Conservation (phyloP, 1,139 yeast species). For the Saccharomyces hybrid region DNA sequence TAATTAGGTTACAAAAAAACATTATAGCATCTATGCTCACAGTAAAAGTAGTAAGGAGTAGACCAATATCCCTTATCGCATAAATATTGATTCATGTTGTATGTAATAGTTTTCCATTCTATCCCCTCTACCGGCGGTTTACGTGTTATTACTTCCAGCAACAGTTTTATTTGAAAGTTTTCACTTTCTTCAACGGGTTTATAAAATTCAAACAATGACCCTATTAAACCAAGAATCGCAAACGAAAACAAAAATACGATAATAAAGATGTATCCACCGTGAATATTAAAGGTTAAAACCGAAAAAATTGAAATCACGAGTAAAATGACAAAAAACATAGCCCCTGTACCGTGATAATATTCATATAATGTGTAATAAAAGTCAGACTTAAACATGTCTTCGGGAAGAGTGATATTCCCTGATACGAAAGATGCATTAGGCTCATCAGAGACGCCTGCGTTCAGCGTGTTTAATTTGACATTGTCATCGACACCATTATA, state of each 20-base stretch:
- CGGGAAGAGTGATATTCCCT: background rate
- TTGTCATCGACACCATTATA: background rate
- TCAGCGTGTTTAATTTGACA: background rate
- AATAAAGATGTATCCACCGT: no score
- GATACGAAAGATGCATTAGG: background rate
- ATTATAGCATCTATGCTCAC: background rate
- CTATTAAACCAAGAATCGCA: no score
- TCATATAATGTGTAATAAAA: background rate
- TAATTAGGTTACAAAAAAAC: background rate
- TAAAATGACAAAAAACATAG: no score
- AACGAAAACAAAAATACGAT: no score
- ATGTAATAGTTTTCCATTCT: background rate
- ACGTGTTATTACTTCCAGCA: background rate
- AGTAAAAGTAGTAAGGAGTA: background rate
- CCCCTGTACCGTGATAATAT: no score
- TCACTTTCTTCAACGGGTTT: background rate
- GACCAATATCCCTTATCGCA: background rate
- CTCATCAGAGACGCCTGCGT: background rate
- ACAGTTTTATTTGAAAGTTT: background rate
- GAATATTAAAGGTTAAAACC: no score
- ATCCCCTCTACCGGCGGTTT: background rate
- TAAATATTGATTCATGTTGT: background rate
- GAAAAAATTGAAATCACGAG: no score
- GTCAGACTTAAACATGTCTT: background rate
- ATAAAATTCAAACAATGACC: background rate